Evolutionary conservation across 2,329 filamentous ascomycete genomes (phyloP), one percentile per base, ranked within the genome.

Genomic region (Coniochaeta sp.): DNA sequence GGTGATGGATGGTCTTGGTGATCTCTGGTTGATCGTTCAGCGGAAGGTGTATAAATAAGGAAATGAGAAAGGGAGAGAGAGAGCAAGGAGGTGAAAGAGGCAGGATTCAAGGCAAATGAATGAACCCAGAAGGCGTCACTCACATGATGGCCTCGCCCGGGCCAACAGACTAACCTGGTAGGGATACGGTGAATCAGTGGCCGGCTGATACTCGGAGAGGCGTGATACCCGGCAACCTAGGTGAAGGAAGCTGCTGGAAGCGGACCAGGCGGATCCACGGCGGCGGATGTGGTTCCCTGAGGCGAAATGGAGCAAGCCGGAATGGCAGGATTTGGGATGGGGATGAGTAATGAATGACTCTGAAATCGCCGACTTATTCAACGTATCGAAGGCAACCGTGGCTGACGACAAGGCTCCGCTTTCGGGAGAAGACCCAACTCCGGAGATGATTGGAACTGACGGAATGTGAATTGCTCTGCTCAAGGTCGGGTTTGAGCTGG

Each of bases 321-420:
- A n/a, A 40, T n/a, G 38, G 38, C 38, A n/a, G 4, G 47, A 52
- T 3, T 52, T 14, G 17, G 8, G 24, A 26, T 17, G 26, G 47
- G 7, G 47, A 52, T 52, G 47, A 52, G 12, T 52, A 52, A 52
- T 52, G 28, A 24, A 22, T 57, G 54, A 38, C 31, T 57, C 47
- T 52, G 47, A 24, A 16, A 31, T 38, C 28, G 54, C 34, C 17
- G 31, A 38, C 31, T 47, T 22, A 47, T 22, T 38, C 16, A 12
- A 38, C 7, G 36, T 16, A 38, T 26, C n/a, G 55, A 38, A 57
- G 54, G 55, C 55, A 57, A 19, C 54, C 19, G 54, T 57, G 22
- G 58, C 47, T 50, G 61, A 62, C 36, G 61, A 58, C 61, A 58
- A 59, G 61, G 61, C 61, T 62, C 61, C 61, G 61, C 61, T 62